Evolutionary conservation across 2,329 filamentous ascomycete species (phyloP), one percentile per base, ranked within the genome.

Genomic region (Falciphora oryzae): DNA sequence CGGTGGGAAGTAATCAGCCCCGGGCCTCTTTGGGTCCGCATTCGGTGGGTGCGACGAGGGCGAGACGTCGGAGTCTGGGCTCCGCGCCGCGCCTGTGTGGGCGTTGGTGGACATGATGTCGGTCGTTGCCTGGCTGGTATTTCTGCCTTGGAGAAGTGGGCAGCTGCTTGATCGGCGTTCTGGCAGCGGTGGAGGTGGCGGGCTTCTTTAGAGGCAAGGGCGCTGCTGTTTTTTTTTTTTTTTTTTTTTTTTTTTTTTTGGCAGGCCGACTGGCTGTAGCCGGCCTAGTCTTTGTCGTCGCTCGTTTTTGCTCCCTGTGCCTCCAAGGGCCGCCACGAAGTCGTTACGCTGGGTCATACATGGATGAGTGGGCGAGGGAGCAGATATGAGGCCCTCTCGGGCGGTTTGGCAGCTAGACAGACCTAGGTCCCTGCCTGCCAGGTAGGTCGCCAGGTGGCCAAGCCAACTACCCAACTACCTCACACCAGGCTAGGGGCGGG

Each of bases 61-160:
- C 65, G 80, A 82, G 65, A 81, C 69, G 59, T 80, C 78, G 25
- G 76, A 78, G 67, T 77, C 78, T 62, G 78, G 73, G 66, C 75
- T 78, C 63, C 72, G 69, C 59, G 66, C 68, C 38, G 64, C 61
- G 44, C 22, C 44, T n/a, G 44, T 22, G 44, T 53, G 22, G 44
- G 44, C 18, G 22, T 22, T 53, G 44, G 44, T n/a, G 44, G 44
- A 11, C 44, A 53, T 53, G 18, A n/a, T 53, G 44, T 38, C 22
- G 18, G 44, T n/a, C 44, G 44, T 53, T 5, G 22, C 22, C 22
- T n/a, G 22, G 18, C 44, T 53, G 44, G 6, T 53, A 53, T 53
- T 11, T 14, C 44, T n/a, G 44, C 14, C 10, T 53, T 53, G 22
- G 22, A 11, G 44, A 53, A 4, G 22, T 53, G 44, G 44, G 22